phyloP scores from a whole-genome alignment of 495 filamentous ascomycete genomes.

The Pseudoneurospora amorphoporcata region DNA sequence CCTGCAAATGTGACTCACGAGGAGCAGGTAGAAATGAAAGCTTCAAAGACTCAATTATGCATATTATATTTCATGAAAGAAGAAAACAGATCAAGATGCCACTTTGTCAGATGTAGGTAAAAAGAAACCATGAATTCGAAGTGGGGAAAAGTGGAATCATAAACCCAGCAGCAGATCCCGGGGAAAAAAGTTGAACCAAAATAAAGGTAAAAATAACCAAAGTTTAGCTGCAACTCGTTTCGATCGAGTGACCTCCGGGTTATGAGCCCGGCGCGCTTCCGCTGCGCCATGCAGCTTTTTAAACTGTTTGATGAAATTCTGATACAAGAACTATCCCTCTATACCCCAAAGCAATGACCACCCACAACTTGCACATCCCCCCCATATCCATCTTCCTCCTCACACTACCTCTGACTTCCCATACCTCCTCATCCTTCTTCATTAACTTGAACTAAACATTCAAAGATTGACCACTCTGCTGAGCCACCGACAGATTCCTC shows the following conservation, averaged over 20 bases:
- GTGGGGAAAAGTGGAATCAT: background rate
- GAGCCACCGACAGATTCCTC: background rate
- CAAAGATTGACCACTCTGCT: background rate
- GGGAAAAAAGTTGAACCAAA: background rate
- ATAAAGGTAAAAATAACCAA: background rate
- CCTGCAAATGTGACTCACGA: background rate
- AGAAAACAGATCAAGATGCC: background rate
- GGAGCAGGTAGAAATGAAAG: background rate
- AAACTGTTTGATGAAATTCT: background rate
- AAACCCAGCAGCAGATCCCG: background rate
- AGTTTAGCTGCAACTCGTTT: constrained; percentile 5
- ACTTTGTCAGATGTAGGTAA: background rate
- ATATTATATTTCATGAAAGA: background rate
- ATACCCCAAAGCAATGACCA: background rate
- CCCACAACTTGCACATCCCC: background rate
- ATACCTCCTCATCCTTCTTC: background rate
- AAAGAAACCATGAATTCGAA: background rate
- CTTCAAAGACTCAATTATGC: too few relatives aligned
- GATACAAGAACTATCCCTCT: background rate
- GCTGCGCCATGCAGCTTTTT: constrained; percentile 5
- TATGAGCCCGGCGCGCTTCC: constrained; percentile 9
- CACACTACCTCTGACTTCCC: background rate
- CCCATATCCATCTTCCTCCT: background rate
- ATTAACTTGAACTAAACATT: background rate
- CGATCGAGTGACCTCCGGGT: constrained; percentile 9